Evolutionary conservation across 2,329 filamentous ascomycete genomes (phyloP), one percentile per base, ranked within the genome.

Genomic region (Penicillium sp.): DNA sequence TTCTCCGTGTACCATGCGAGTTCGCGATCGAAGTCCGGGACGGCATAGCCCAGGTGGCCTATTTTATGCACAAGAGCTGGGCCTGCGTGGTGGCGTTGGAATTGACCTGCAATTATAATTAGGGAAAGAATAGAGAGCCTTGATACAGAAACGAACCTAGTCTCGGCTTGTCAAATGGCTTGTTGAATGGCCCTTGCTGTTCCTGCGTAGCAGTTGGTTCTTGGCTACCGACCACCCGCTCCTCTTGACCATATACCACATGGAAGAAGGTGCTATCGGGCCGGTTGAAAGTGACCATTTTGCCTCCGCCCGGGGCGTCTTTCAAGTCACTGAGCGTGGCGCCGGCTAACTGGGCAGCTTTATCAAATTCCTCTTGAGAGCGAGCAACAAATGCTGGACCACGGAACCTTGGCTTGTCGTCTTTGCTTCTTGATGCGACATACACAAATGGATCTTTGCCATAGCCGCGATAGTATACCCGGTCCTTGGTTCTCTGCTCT

Each of bases 381-480:
- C 83, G 81, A 6, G 87, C 86, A 35, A 80, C 81, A 60, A 85
- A 88, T 1, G 79, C 83, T 0, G 80, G 79, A 2, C 86, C 86
- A 6, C 81, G 78, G 65, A 87, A 89, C 55, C 52, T 78, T 73
- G 56, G 82, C 74, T 66, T 78, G 71, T 49, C 71, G 66, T 1
- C 81, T 78, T 49, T 76, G 74, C 57, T 78, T 76, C 48, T 82
- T 76, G 64, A 82, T 81, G 84, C 79, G 61, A 83, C 85, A 45
- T 87, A 78, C 2, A 86, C 74, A 67, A 84, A 87, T 13, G 84
- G 84, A 62, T 87, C 84, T 7, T 72, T 73, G 14, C 86, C 84
- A 65, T 87, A 87, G 19, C 86, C 86, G 42, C 83, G 81, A 69
- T 81, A 87, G 75, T 83, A 88, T 31, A 83, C 81, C 55, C 74